Conservation (phyloP, 1,139 yeast genomes). For the Meyerozyma sp. region DNA sequence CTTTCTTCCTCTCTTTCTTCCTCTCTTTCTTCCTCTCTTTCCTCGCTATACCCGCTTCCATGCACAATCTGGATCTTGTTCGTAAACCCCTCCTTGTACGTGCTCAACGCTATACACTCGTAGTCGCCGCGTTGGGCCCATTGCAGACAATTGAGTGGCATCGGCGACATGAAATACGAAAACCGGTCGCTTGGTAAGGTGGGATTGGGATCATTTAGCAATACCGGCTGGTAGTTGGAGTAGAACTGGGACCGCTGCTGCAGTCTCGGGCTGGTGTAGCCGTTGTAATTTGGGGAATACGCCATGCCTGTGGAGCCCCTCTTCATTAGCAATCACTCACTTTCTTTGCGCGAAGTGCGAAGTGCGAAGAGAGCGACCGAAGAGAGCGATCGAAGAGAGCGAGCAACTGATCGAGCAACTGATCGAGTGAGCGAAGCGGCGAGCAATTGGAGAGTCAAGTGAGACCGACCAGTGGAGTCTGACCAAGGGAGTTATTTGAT, state of each 20-base stretch:
- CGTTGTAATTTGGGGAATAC: background rate
- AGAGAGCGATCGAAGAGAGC: too few relatives aligned
- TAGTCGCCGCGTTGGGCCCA: conserved; percentile 48
- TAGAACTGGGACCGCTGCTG: conserved; percentile 6
- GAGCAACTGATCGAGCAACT: too few relatives aligned
- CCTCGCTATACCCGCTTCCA: conserved; percentile 31
- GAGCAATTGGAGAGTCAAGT: too few relatives aligned
- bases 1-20: too few relatives aligned
- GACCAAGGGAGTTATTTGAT: too few relatives aligned
- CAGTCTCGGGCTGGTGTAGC: conserved; percentile 7
- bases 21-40: conserved; percentile 1
- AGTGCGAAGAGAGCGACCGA: too few relatives aligned
- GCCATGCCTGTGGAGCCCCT: background rate
- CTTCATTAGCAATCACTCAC: background rate
- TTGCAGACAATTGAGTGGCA: conserved; percentile 63
- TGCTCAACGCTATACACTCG: conserved; percentile 58
- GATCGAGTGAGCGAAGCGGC: too few relatives aligned
- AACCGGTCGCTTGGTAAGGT: conserved; percentile 21
- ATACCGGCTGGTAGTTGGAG: conserved; percentile 5
- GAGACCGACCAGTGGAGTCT: too few relatives aligned
- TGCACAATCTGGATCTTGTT: conserved; percentile 50
- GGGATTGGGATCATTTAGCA: background rate
- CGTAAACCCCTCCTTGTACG: conserved; percentile 65
- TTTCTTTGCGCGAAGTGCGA: too few relatives aligned
- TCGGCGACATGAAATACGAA: conserved; percentile 54